A percentile compares a stretch with the other conserved stretches of the same genome.
phyloP scores from a whole-genome alignment of 352 stramenopile genomes.

The Phytophthora podocarpi region DNA sequence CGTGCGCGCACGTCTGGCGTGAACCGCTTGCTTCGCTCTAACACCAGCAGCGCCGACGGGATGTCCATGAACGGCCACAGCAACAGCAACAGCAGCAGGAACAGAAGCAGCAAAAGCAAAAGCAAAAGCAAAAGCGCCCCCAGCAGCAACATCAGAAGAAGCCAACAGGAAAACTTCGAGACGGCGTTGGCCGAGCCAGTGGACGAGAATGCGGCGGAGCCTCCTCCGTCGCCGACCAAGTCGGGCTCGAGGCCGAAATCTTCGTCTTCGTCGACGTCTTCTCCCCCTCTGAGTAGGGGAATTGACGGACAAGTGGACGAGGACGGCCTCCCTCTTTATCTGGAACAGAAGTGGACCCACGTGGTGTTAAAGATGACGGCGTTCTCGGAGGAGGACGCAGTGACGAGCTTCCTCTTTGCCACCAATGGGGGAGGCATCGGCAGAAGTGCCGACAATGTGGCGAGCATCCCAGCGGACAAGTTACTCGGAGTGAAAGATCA shows the following conservation, averaged over 20 bases:
- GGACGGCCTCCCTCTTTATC: constrained; percentile 29
- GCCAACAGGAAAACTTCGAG: constrained; percentile 11
- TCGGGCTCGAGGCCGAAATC: neutral
- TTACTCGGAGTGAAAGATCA: constrained; percentile 56
- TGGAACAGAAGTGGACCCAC: constrained; percentile 62
- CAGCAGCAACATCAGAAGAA: constrained; percentile 18
- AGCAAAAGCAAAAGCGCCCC: constrained; percentile 32
- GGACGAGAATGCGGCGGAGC: constrained; percentile 16
- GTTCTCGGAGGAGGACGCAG: constrained; percentile 71
- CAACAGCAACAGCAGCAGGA: constrained; percentile 20
- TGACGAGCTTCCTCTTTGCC: constrained; percentile 81
- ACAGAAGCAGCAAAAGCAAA: neutral
- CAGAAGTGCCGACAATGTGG: constrained; percentile 51
- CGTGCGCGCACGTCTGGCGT: constrained; percentile 67
- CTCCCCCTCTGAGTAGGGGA: constrained; percentile 16
- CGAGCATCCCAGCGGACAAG: constrained; percentile 80
- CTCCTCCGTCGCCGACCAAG: constrained; percentile 20
- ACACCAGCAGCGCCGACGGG: constrained; percentile 37
- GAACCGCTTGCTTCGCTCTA: constrained; percentile 59
- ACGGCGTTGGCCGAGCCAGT: constrained; percentile 7
- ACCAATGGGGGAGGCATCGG: constrained; percentile 58
- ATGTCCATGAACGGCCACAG: constrained; percentile 6
- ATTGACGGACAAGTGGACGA: constrained; percentile 28
- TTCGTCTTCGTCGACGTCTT: constrained; percentile 10
- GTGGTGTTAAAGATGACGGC: constrained; percentile 88